A percentile compares a stretch with the other conserved stretches of the same genome.
Evolutionary conservation across 805 yeast species (phyloP).

Genomic region (Zygoascus tannicola): DNA sequence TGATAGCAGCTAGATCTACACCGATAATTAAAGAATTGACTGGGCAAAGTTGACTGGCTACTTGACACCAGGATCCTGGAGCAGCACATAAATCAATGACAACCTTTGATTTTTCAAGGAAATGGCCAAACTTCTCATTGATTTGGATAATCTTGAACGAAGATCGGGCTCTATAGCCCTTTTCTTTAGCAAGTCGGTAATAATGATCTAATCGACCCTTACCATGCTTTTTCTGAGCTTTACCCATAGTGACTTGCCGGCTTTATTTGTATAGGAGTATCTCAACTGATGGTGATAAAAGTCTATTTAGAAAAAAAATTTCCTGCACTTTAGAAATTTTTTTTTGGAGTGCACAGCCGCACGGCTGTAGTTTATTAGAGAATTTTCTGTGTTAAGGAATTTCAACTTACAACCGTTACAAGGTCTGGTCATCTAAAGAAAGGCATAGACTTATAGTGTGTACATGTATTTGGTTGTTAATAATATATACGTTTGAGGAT

Average conservation of each 20-base stretch:
- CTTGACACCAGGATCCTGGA: constrained; percentile 99
- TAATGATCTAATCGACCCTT: constrained; percentile 99
- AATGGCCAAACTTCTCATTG: constrained; percentile 94
- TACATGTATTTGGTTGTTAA: too few species aligned
- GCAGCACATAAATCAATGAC: constrained; percentile 98
- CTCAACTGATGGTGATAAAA: not conserved
- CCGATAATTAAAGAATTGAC: constrained; percentile 89
- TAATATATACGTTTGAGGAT: too few species aligned
- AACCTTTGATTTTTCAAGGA: constrained; percentile 86
- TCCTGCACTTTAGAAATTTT: not conserved
- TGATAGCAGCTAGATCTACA: constrained; percentile 97
- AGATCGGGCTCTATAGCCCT: constrained; percentile 98
- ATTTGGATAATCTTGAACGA: constrained; percentile 92
- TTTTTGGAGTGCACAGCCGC: not conserved
- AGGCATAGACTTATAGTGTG: too few species aligned
- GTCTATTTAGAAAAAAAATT: constrained; percentile 5
- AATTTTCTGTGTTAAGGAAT: too few species aligned
- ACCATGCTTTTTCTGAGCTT: constrained; percentile 86
- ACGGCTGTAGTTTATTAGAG: too few species aligned
- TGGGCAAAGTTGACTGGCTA: constrained; percentile 89
- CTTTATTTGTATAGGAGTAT: not conserved
- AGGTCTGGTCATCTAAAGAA: too few species aligned
- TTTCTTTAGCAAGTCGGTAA: constrained; percentile 93
- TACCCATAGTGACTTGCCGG: constrained; percentile 50
- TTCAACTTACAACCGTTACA: too few species aligned